Percentiles rank a stretch among this genome's conserved stretches.
Conservation (phyloP, 2,329 filamentous ascomycete species). For the Botryotinia calthae region DNA sequence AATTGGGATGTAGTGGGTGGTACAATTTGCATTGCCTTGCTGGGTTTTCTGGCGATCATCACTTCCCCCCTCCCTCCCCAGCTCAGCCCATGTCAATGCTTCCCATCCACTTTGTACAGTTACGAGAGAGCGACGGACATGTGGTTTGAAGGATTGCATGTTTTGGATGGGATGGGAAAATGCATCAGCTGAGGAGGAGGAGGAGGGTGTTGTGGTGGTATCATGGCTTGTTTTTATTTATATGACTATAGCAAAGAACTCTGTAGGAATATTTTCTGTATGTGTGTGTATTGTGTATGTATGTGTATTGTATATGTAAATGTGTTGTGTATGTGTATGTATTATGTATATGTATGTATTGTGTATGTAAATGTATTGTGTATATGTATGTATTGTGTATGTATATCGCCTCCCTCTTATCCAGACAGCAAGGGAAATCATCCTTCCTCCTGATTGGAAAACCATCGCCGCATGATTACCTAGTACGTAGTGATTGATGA, state of each 20-base stretch:
- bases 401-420: background rate
- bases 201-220: background rate
- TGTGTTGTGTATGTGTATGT: no score
- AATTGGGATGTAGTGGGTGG: background rate
- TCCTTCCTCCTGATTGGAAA: background rate
- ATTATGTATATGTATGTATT: no score
- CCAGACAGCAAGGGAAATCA: background rate
- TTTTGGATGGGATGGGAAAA: background rate
- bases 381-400: background rate
- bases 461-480: background rate
- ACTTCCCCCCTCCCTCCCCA: background rate
- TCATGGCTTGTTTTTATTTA: background rate
- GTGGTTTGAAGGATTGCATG: slow-evolving; percentile 1
- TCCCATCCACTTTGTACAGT: background rate
- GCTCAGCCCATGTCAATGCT: slow-evolving; percentile 15
- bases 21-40: slow-evolving; percentile 5
- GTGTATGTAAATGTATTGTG: no score
- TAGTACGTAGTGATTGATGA: background rate
- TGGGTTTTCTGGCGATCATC: slow-evolving; percentile 7
- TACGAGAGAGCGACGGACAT: background rate
- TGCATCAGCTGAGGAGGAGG: slow-evolving; percentile 8
- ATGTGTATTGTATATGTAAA: background rate
- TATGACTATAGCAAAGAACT: background rate
- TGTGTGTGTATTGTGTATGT: no score
- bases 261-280: background rate